A percentile compares a stretch with the other conserved stretches of the same genome.
These are phyloP conservation scores for Aspergillus incahuasiensis DNA, from an alignment of 495 filamentous ascomycete species.

Conservation along the genomic window DNA sequence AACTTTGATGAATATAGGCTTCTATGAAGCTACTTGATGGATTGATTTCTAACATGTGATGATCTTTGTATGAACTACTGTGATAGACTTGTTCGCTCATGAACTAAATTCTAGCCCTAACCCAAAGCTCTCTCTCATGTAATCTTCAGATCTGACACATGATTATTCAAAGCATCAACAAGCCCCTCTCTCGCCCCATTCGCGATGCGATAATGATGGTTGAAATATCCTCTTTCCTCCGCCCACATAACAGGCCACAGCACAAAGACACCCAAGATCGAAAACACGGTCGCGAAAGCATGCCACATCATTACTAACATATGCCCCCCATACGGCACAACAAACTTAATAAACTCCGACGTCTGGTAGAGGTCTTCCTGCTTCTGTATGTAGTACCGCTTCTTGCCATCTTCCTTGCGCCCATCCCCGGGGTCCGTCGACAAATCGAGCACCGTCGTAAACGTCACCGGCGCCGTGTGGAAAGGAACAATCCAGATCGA, in stretches of 20 bases:
- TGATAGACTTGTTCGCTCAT: background rate
- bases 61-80: background rate
- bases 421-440: slow-evolving; percentile 22
- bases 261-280: slow-evolving; percentile 49
- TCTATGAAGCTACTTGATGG: background rate
- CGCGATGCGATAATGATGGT: background rate
- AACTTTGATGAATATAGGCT: background rate
- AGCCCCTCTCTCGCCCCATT: background rate
- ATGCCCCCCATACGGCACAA: slow-evolving; percentile 33
- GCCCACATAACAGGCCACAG: slow-evolving; percentile 51
- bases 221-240: slow-evolving; percentile 15
- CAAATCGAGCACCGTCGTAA: slow-evolving; percentile 71
- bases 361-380: slow-evolving; percentile 84
- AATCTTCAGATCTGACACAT: background rate
- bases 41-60: background rate
- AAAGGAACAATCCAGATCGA: slow-evolving; percentile 73
- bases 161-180: slow-evolving; percentile 1
- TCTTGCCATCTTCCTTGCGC: slow-evolving; percentile 19
- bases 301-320: slow-evolving; percentile 55
- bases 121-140: background rate
- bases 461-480: slow-evolving; percentile 58
- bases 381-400: slow-evolving; percentile 61
- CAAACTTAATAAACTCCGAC: slow-evolving; percentile 71
- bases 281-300: slow-evolving; percentile 56
- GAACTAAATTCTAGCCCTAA: background rate